Base-by-base conservation (phyloP, 2,329 filamentous ascomycete species). In the Anthostomella pinea region DNA sequence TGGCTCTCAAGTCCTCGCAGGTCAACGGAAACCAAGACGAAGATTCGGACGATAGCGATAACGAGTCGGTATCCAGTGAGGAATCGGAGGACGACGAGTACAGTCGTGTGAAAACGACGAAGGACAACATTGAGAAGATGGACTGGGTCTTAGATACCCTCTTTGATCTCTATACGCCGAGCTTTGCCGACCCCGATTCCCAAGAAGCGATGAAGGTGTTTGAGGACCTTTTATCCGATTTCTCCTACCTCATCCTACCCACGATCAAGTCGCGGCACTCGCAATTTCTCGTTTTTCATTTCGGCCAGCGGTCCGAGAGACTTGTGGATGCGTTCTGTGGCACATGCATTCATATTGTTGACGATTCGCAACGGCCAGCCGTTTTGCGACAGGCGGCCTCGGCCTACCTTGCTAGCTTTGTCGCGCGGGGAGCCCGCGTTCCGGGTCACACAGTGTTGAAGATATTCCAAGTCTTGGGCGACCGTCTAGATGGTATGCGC, bases 261-360 rank as follows among this genome's bases (percentile, higher is more conserved):
- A 94, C 89, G 10, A 89, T 93, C 59, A 87, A 88, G 50, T 95
- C 89, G 16, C 83, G 93, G 21, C 91, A 97, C 60, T 89, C 89
- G 0, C 93, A 98, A 56, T 98, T 97, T 53, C 77, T 98, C 30
- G 75, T 97, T 33, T 98, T 98, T 65, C 91, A 96, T 64, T 96
- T 95, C 59, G 86, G 87, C 11, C 91, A 98, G 62, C 78, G 77
- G 39, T 86, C 87, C 7, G 81, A 85, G 19, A 74, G 77, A 28
- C 78, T 95, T 30, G 83, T 87, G 39, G 87, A 93, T 54, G 78
- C 82, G 31, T 97, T 97, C 56, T 83, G 87, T 27, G 84, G 84
- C 21, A 83, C 82, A 16, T 85, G 91, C 47, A 77, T 87, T 24
- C 75, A 85, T 43, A 72, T 87, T 16, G 79, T 85, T 25, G 82